phyloP scores from a whole-genome alignment of 2,329 filamentous ascomycete genomes.

The Dactylellina sp. region DNA sequence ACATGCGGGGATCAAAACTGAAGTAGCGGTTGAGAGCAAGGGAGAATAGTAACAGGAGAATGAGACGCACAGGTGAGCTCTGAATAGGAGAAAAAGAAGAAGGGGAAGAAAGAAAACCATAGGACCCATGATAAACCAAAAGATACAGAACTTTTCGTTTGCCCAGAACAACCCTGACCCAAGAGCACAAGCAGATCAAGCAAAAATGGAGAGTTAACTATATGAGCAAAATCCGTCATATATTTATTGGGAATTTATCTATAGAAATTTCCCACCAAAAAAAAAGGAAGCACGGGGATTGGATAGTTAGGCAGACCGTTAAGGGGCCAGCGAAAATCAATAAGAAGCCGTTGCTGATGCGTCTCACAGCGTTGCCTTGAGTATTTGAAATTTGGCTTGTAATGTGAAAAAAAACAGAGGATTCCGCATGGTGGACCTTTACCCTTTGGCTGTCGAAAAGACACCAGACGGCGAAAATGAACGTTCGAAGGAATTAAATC shows the following conservation, averaged over 20 bases:
- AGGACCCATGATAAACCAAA: slow-evolving; percentile 48
- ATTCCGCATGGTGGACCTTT: too few relatives aligned
- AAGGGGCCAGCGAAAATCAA: not conserved
- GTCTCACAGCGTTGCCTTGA: too few relatives aligned
- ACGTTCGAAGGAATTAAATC: not conserved
- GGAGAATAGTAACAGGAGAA: not conserved
- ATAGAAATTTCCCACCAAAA: not conserved
- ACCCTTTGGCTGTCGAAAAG: too few relatives aligned
- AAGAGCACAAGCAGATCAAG: slow-evolving; percentile 25
- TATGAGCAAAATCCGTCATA: not conserved
- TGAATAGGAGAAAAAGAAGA: slow-evolving; percentile 12
- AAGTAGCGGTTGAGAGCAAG: slow-evolving; percentile 6
- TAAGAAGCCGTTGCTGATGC: too few relatives aligned
- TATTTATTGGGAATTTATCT: slow-evolving; percentile 6
- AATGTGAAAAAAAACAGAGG: too few relatives aligned
- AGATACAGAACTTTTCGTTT: slow-evolving; percentile 57
- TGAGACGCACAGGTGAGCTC: not conserved
- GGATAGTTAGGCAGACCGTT: not conserved
- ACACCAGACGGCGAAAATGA: not conserved
- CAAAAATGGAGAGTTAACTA: slow-evolving; percentile 13
- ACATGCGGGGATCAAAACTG: not conserved
- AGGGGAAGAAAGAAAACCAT: slow-evolving; percentile 30
- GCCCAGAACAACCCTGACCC: slow-evolving; percentile 56
- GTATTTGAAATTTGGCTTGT: too few relatives aligned
- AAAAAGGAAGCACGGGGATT: not conserved